Percentiles rank a stretch among this genome's conserved stretches.
These are phyloP conservation scores for Vitis hybrid DNA, from an alignment of 177 flowering plant species.

Conservation along the genomic window DNA sequence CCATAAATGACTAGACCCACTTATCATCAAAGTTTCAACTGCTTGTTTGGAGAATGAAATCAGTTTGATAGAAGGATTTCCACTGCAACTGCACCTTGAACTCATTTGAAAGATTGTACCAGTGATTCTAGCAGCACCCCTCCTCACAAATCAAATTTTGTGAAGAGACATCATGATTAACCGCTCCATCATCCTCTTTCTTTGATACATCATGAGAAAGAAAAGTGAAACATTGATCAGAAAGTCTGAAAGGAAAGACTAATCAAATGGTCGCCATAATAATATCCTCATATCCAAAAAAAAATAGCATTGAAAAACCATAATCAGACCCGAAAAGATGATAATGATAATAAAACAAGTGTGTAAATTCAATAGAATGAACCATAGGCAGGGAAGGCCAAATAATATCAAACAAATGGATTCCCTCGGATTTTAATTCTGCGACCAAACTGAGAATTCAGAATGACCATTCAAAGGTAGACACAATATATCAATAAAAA, in stretches of 20 bases:
- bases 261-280: not conserved
- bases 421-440: not conserved
- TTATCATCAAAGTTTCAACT: not conserved
- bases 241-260: not conserved
- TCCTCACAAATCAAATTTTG: not conserved
- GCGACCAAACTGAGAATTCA: not conserved
- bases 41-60: constrained; percentile 2
- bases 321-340: no score
- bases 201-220: not conserved
- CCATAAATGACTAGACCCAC: not conserved
- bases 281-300: not conserved
- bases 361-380: no score
- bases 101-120: not conserved
- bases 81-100: not conserved
- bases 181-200: not conserved
- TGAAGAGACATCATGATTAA: not conserved
- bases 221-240: not conserved
- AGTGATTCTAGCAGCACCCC: not conserved
- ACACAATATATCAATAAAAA: not conserved
- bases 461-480: not conserved
- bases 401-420: not conserved
- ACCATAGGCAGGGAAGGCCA: not conserved
- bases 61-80: not conserved
- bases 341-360: no score
- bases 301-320: no score